Evolutionary conservation across 2,329 filamentous ascomycete genomes (phyloP).

Genomic region (Talaromyces sp.): DNA sequence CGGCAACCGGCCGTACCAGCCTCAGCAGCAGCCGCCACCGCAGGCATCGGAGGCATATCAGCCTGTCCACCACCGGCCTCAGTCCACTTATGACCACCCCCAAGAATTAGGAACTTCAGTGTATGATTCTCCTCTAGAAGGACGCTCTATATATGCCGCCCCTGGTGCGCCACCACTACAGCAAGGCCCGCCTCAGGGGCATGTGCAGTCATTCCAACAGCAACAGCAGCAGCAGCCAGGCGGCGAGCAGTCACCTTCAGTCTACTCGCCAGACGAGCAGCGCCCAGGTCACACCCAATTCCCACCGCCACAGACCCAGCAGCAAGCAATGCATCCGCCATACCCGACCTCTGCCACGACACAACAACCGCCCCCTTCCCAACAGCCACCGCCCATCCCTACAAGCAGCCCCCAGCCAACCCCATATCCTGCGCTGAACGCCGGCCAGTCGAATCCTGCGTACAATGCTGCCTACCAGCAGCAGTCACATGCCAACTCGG

Average conservation of each 20-base stretch:
- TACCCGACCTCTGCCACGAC: conserved; percentile 24
- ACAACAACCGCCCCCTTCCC: conserved; percentile 26
- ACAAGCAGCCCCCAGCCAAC: conserved; percentile 23
- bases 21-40: conserved; percentile 15
- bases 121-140: conserved; percentile 66
- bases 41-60: conserved; percentile 37
- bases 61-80: conserved; percentile 49
- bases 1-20: conserved; percentile 33
- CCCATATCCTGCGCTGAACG: conserved; percentile 28
- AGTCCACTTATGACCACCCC: conserved; percentile 64
- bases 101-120: conserved; percentile 73
- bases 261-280: conserved; percentile 33
- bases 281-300: conserved; percentile 14
- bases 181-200: conserved; percentile 16
- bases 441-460: conserved; percentile 18
- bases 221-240: conserved; percentile 22
- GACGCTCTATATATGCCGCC: conserved; percentile 29
- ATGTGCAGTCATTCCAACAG: conserved; percentile 10
- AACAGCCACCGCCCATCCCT: conserved; percentile 27
- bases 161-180: conserved; percentile 13
- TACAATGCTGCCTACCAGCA: conserved; percentile 35
- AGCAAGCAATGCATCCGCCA: conserved; percentile 24
- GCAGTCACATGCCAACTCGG: conserved; percentile 23
- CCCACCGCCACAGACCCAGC: conserved; percentile 13
- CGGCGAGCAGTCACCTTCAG: conserved; percentile 27